Conservation (phyloP, 441 rosid species). For the Populus trichocarpa region DNA sequence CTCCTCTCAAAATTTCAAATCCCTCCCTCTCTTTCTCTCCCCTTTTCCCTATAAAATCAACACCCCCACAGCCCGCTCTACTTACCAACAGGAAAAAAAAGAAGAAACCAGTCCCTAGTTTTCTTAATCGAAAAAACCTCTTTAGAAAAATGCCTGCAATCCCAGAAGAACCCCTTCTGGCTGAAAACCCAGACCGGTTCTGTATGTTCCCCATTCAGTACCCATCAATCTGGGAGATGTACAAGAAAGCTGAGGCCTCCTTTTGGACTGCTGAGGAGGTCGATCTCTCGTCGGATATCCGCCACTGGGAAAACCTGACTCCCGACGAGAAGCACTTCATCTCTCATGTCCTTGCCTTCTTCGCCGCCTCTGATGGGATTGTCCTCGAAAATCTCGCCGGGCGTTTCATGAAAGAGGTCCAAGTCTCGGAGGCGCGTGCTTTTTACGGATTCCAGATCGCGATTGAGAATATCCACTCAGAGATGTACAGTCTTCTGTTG, state of each 20-base stretch:
- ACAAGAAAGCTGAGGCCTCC: constrained; percentile 40
- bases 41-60: constrained; percentile 2
- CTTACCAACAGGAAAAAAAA: too few species aligned
- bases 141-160: constrained; percentile 20
- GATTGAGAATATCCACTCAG: constrained; percentile 53
- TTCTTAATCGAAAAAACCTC: not conserved
- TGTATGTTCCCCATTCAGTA: constrained; percentile 36
- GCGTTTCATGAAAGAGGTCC: constrained; percentile 37
- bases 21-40: not conserved
- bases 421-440: constrained; percentile 40
- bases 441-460: constrained; percentile 56
- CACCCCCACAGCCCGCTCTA: not conserved
- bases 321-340: constrained; percentile 34
- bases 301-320: constrained; percentile 28
- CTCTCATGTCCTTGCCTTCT: constrained; percentile 38
- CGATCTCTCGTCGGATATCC: constrained; percentile 30
- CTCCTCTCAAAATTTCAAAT: constrained; percentile 23
- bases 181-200: constrained; percentile 28
- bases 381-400: constrained; percentile 38
- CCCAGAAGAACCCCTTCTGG: constrained; percentile 31
- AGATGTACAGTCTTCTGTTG: constrained; percentile 47
- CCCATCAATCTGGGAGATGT: constrained; percentile 37
- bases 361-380: constrained; percentile 34
- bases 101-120: not conserved
- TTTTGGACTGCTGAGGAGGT: constrained; percentile 40